Percentiles rank a stretch among this genome's conserved stretches.
These are phyloP conservation scores for Hymenotorrendiella dingleyae DNA, from an alignment of 2,329 filamentous ascomycete genomes.

Conservation along the genomic window DNA sequence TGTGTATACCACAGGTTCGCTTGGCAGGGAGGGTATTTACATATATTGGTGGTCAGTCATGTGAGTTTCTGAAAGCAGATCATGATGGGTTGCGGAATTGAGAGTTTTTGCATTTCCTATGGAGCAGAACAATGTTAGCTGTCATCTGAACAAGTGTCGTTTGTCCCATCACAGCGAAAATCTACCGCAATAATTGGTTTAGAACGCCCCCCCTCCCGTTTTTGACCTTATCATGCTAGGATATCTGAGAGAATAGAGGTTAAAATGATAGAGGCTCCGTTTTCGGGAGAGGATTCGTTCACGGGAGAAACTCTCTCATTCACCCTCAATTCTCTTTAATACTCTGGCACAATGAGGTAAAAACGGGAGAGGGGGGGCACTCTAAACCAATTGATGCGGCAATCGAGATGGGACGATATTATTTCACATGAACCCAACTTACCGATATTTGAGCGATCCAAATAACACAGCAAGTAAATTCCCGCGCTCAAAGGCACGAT, in stretches of 20 bases:
- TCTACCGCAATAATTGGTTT: no score
- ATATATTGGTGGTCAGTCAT: slow-evolving; percentile 59
- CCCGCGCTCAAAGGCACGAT: slow-evolving; percentile 58
- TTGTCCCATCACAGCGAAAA: no score
- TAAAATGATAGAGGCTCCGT: no score
- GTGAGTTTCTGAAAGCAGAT: slow-evolving; percentile 54
- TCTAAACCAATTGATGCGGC: background rate
- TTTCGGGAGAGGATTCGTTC: no score
- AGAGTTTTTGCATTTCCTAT: slow-evolving; percentile 59
- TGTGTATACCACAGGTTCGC: no score
- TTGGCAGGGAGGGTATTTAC: slow-evolving; percentile 20
- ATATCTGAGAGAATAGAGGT: no score
- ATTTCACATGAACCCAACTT: background rate
- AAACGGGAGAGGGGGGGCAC: background rate
- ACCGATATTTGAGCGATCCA: slow-evolving; percentile 65
- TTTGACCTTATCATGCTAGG: no score
- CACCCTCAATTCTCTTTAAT: no score
- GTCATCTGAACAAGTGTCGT: no score
- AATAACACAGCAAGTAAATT: slow-evolving; percentile 63
- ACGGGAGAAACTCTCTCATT: no score
- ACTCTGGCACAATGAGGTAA: no score
- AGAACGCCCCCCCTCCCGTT: no score
- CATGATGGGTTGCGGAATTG: slow-evolving; percentile 52
- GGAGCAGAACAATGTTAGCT: slow-evolving; percentile 1
- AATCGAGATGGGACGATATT: background rate